Conservation (phyloP, 1,284 basidiomycete genomes). For the Porogramme epimiltina region DNA sequence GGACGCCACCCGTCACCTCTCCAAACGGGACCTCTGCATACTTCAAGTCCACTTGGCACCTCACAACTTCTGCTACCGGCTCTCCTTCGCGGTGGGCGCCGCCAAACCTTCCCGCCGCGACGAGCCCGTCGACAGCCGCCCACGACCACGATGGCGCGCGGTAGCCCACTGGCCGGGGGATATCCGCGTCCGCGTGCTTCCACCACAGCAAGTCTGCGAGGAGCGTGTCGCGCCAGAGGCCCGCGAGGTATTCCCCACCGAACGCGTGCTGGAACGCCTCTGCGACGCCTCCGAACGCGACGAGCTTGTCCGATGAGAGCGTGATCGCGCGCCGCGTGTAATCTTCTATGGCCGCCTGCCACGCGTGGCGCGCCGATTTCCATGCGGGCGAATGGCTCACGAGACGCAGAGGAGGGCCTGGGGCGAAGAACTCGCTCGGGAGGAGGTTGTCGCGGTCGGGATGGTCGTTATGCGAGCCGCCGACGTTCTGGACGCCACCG, state of each 20-base stretch:
- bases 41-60: background rate
- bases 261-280: background rate
- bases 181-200: background rate
- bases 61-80: background rate
- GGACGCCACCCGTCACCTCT: background rate
- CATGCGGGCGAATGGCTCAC: background rate
- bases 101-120: too few relatives aligned
- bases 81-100: too few relatives aligned
- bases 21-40: background rate
- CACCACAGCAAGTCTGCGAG: background rate
- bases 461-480: background rate
- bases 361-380: background rate
- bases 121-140: too few relatives aligned
- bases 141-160: constrained; percentile 1
- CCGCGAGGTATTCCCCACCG: background rate
- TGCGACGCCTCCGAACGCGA: background rate
- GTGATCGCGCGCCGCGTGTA: constrained; percentile 1
- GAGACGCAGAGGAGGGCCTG: background rate
- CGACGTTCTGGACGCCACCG: constrained; percentile 1
- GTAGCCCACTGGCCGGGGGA: background rate
- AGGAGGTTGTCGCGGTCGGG: background rate
- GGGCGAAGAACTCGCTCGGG: background rate
- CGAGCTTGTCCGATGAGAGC: background rate
- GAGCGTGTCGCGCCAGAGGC: background rate
- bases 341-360: background rate